These are phyloP conservation scores for Zhuliangozyma blackwelliae DNA, from an alignment of 1,139 yeast species.

Conservation along the genomic window DNA sequence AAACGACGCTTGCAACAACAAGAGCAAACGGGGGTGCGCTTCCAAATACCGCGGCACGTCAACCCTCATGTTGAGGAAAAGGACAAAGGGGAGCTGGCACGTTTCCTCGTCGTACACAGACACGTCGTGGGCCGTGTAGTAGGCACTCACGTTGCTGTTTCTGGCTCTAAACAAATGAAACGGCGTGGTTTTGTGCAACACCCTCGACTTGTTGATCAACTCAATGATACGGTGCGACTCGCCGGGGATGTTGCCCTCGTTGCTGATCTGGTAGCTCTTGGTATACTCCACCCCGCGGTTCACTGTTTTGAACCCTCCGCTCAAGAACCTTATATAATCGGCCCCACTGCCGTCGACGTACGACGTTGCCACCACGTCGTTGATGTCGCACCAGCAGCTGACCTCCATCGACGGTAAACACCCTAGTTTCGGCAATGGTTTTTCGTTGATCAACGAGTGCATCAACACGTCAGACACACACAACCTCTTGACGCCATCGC, in stretches of 20 bases:
- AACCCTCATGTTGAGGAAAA: conserved; percentile 53
- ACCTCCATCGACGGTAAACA: conserved; percentile 69
- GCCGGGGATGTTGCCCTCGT: conserved; percentile 1
- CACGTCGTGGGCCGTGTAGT: conserved; percentile 77
- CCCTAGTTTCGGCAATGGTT: conserved; percentile 53
- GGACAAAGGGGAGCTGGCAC: conserved; percentile 55
- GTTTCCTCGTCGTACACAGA: conserved; percentile 56
- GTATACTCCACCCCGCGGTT: not conserved
- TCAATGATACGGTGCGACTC: conserved; percentile 44
- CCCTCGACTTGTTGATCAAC: conserved; percentile 69
- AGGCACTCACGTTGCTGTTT: conserved; percentile 40
- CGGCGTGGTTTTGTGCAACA: conserved; percentile 75
- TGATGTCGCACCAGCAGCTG: conserved; percentile 63
- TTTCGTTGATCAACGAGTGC: conserved; percentile 86
- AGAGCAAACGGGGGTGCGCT: conserved; percentile 19
- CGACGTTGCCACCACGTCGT: conserved; percentile 45
- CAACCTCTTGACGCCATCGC: conserved; percentile 44
- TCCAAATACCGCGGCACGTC: conserved; percentile 23
- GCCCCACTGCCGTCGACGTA: conserved; percentile 22
- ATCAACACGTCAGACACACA: conserved; percentile 75
- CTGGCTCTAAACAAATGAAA: conserved; percentile 69
- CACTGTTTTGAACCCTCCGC: conserved; percentile 19
- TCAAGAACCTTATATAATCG: conserved; percentile 26
- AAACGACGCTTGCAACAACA: conserved; percentile 26
- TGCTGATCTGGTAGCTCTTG: conserved; percentile 3